Evolutionary conservation across 805 yeast genomes (phyloP), one percentile per base, ranked within the genome.

Genomic region (Ogataea polymorpha): DNA sequence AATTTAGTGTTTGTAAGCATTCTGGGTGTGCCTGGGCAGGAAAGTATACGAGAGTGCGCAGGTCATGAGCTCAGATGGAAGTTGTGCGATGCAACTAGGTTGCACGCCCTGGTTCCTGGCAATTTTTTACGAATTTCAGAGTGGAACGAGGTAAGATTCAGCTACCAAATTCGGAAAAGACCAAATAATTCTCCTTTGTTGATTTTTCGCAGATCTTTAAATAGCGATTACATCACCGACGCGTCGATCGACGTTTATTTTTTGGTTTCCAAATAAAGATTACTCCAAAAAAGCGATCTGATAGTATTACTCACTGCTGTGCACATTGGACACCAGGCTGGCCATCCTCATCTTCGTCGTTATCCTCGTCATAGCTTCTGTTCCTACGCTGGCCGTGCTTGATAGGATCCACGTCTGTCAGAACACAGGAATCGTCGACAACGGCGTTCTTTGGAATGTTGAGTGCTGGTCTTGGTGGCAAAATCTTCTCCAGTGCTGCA

Each of bases 321-420:
- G 96, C 95, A 78, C 97, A 89, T 77, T 89, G 95, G 43, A 86
- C 95, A 55, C 89, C 86, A 50, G 77, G 82, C 41, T 79, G 82
- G 31, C 72, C 77, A 37, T 70, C 76, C 20, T 70, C 80, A 25
- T 39, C 27, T 18, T 80, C 86, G n/a, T 62, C 67, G n/a, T 31
- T 17, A n/a, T 63, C 67, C n/a, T 64, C 68, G 23, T 63, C 63
- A 27, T 77, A 82, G 40, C 79, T 84, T 33, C 61, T 61, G 31
- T 59, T 59, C 12, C 46, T 45, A 32, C 67, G 67, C 24, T 53
- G 39, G 25, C 51, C 44, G 32, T 60, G 64, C 41, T 59, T 61
- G 32, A 34, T 16, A 32, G 61, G 56, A 51, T 59, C 63, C 33
- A 48, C 56, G 14, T 48, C 62, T 29, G 42, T 56, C 46, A 46